Evolutionary conservation across 1,284 basidiomycete genomes (phyloP).

Genomic region (Ceratobasidium sp.): DNA sequence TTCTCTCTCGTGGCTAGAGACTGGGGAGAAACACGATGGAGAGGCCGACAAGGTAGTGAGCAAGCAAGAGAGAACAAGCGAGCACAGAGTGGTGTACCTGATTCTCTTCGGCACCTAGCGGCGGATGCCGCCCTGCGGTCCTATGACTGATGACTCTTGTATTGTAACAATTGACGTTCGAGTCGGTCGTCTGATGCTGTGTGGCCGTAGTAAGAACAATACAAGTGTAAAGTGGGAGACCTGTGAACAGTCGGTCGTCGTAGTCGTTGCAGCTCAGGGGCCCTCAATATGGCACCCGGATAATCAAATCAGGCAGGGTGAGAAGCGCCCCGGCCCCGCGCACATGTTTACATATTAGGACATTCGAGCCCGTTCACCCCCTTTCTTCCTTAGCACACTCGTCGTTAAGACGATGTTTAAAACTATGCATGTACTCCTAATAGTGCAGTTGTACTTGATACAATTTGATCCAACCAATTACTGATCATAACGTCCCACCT

Average conservation of each 20-base stretch:
- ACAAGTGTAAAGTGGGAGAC: neutral
- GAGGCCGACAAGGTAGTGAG: too few relatives aligned
- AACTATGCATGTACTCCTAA: neutral
- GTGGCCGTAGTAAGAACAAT: neutral
- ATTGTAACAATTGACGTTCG: too few relatives aligned
- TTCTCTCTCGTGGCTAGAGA: too few relatives aligned
- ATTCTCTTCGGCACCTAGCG: too few relatives aligned
- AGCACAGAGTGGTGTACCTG: too few relatives aligned
- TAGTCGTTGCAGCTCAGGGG: slow-evolving; percentile 16
- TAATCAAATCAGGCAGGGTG: slow-evolving; percentile 18
- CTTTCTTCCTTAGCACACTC: neutral
- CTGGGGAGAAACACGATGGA: too few relatives aligned
- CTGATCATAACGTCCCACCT: neutral
- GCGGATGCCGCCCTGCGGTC: too few relatives aligned
- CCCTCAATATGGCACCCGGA: neutral
- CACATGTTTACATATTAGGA: neutral
- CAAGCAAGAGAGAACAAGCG: neutral
- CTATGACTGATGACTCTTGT: too few relatives aligned
- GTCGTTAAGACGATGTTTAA: neutral
- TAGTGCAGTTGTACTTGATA: slow-evolving; percentile 7
- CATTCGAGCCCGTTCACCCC: neutral
- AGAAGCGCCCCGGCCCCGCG: slow-evolving; percentile 36
- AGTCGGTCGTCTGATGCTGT: too few relatives aligned
- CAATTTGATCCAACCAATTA: neutral
- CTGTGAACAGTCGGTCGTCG: neutral